These are phyloP conservation scores for Chalciporus piperatus DNA, from an alignment of 768 basidiomycete species.

Conservation along the genomic window DNA sequence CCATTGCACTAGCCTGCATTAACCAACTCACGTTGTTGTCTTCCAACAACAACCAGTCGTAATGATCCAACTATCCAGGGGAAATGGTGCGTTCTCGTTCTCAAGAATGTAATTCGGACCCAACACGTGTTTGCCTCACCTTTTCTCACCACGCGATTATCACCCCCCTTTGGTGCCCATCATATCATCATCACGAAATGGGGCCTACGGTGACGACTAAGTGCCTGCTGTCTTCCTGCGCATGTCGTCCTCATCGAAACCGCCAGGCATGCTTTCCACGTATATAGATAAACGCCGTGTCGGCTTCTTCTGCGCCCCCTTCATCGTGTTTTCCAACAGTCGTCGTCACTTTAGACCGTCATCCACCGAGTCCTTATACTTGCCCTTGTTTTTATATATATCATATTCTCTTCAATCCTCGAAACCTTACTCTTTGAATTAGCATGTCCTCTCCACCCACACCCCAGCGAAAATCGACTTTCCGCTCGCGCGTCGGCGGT, in stretches of 20 bases:
- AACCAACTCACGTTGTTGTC: not conserved
- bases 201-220: conserved; percentile 13
- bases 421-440: conserved; percentile 14
- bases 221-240: conserved; percentile 24
- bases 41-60: not conserved
- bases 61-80: conserved; percentile 5
- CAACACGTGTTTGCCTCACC: conserved; percentile 34
- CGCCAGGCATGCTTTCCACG: conserved; percentile 29
- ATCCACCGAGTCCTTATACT: not conserved
- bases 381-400: conserved; percentile 6
- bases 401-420: not conserved
- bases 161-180: conserved; percentile 30
- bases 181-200: conserved; percentile 27
- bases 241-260: conserved; percentile 36
- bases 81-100: conserved; percentile 13
- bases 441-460: conserved; percentile 28
- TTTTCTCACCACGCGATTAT: conserved; percentile 34
- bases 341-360: conserved; percentile 7
- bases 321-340: conserved; percentile 12
- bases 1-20: conserved; percentile 16
- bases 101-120: not conserved
- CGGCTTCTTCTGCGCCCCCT: conserved; percentile 17
- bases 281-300: conserved; percentile 29
- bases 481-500: conserved; percentile 60
- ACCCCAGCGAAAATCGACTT: conserved; percentile 38